Percentiles rank a stretch among this genome's conserved stretches.
Conservation (phyloP, 148 eudicot species). For the Fallopia convolvulus region DNA sequence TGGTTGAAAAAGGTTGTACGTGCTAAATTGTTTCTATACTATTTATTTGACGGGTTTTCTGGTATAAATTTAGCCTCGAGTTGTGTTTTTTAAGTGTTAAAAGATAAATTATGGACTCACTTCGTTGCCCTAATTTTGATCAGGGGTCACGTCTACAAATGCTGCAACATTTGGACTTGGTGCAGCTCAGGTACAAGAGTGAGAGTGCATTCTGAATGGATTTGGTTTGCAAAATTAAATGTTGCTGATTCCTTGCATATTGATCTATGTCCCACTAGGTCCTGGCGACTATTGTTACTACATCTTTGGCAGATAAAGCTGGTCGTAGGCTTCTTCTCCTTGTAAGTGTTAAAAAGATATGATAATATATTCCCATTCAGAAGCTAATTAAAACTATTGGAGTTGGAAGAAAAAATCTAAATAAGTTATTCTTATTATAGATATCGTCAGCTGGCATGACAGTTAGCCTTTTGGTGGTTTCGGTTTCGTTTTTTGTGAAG, state of each 20-base stretch:
- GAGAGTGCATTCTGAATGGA: neutral
- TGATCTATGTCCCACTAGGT: slow-evolving; percentile 38
- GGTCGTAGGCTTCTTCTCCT: slow-evolving; percentile 84
- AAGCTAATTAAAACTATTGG: neutral
- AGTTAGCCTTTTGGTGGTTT: slow-evolving; percentile 62
- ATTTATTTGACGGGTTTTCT: neutral
- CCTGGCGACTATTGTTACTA: slow-evolving; percentile 65
- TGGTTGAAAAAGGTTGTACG: neutral
- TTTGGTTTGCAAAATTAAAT: slow-evolving; percentile 2
- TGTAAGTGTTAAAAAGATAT: slow-evolving; percentile 33
- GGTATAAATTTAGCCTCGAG: neutral
- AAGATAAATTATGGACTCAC: neutral
- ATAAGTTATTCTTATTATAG: slow-evolving; percentile 25
- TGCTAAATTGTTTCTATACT: neutral
- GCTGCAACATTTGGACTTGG: slow-evolving; percentile 74
- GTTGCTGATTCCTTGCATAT: slow-evolving; percentile 2
- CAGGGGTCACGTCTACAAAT: slow-evolving; percentile 74
- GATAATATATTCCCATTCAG: neutral
- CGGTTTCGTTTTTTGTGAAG: slow-evolving; percentile 65
- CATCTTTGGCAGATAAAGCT: slow-evolving; percentile 89
- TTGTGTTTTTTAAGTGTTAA: neutral
- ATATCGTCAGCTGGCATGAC: slow-evolving; percentile 72
- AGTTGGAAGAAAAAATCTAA: neutral
- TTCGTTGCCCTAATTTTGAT: slow-evolving; percentile 1
- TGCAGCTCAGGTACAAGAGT: slow-evolving; percentile 61